Conservation (phyloP, 2,329 filamentous ascomycete species). For the Phaeosphaeria sp. region DNA sequence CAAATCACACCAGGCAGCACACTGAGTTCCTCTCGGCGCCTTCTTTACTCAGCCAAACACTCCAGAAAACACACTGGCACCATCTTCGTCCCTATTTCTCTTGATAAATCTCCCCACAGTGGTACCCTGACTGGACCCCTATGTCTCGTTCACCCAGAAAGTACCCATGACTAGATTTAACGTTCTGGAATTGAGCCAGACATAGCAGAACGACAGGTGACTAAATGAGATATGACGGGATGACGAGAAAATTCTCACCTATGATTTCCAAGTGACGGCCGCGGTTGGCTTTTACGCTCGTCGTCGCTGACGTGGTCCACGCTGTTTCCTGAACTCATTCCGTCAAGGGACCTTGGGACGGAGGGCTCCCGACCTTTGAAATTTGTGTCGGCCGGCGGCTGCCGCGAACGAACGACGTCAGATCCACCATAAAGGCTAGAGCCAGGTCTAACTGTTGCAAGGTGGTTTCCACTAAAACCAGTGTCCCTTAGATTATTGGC, state of each 20-base stretch:
- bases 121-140: background rate
- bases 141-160: background rate
- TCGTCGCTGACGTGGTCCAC: slow-evolving; percentile 43
- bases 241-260: slow-evolving; percentile 45
- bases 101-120: background rate
- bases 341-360: slow-evolving; percentile 45
- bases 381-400: slow-evolving; percentile 37
- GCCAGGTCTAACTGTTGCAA: slow-evolving; percentile 55
- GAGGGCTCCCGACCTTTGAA: slow-evolving; percentile 50
- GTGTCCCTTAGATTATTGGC: slow-evolving; percentile 59
- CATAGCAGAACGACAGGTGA: background rate
- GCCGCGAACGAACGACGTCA: slow-evolving; percentile 26
- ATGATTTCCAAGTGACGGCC: slow-evolving; percentile 50
- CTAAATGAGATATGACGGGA: background rate
- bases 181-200: background rate
- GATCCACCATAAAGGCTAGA: slow-evolving; percentile 54
- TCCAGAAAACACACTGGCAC: background rate
- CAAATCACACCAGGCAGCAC: background rate
- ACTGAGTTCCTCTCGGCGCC: background rate
- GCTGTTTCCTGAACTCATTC: slow-evolving; percentile 45
- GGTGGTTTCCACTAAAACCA: slow-evolving; percentile 55
- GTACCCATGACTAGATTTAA: too few species aligned
- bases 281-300: slow-evolving; percentile 41
- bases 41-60: background rate
- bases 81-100: background rate